These are phyloP conservation scores for Picochlorum costavermella DNA, from an alignment of 139 green algal genomes.

Conservation along the genomic window DNA sequence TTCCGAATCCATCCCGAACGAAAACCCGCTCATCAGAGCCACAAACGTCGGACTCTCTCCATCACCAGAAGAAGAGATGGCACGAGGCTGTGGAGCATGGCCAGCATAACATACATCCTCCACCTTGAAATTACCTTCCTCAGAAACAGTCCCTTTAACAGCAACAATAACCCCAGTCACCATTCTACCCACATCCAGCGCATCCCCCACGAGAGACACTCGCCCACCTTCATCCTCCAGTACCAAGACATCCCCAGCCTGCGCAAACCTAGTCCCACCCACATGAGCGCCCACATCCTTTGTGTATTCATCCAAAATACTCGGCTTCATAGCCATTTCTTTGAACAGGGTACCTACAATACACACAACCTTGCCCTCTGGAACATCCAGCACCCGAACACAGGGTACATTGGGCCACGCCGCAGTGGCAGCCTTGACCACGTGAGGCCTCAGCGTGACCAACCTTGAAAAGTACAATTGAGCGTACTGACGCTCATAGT, in stretches of 20 bases:
- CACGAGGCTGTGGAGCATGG: slow-evolving; percentile 21
- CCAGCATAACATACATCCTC: slow-evolving; percentile 26
- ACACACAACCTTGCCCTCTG: slow-evolving; percentile 59
- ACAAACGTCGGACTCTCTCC: slow-evolving; percentile 43
- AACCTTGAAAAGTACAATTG: slow-evolving; percentile 89
- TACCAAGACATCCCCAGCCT: slow-evolving; percentile 67
- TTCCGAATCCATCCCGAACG: slow-evolving; percentile 47
- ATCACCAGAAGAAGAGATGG: slow-evolving; percentile 15
- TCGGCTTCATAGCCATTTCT: slow-evolving; percentile 91
- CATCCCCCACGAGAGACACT: slow-evolving; percentile 52
- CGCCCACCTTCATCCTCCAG: slow-evolving; percentile 91
- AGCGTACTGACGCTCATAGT: slow-evolving; percentile 79
- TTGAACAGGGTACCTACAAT: slow-evolving; percentile 95
- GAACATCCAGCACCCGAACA: slow-evolving; percentile 65
- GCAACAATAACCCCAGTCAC: slow-evolving; percentile 80
- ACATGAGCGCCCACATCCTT: slow-evolving; percentile 29
- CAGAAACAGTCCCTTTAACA: slow-evolving; percentile 53
- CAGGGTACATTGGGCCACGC: slow-evolving; percentile 67
- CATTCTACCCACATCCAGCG: slow-evolving; percentile 38
- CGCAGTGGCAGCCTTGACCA: slow-evolving; percentile 32
- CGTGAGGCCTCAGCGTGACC: slow-evolving; percentile 36
- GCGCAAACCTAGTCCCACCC: slow-evolving; percentile 47
- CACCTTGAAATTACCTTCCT: slow-evolving; percentile 68
- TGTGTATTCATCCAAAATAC: slow-evolving; percentile 92
- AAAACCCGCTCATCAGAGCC: slow-evolving; percentile 80